Conservation (phyloP, 108 stramenopile genomes). For the Nitzschia inconspicua region DNA sequence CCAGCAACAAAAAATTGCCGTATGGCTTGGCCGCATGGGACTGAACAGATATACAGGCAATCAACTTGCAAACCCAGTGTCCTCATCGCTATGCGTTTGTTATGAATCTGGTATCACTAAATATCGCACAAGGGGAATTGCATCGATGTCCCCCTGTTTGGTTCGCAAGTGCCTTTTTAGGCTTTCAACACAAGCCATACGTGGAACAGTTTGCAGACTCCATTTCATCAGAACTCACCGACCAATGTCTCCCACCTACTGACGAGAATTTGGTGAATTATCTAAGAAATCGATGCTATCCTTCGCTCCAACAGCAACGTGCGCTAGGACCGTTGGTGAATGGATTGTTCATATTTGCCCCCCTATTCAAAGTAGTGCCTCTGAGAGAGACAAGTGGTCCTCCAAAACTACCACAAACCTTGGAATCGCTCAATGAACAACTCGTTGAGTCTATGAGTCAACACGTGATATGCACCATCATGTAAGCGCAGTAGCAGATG, state of each 20-base stretch:
- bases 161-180: constrained; percentile 20
- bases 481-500: background rate
- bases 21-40: constrained; percentile 8
- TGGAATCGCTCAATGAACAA: constrained; percentile 14
- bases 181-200: constrained; percentile 12
- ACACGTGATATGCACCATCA: constrained; percentile 16
- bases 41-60: constrained; percentile 20
- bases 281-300: constrained; percentile 17
- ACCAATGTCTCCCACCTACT: constrained; percentile 21
- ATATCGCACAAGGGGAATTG: constrained; percentile 20
- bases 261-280: constrained; percentile 11
- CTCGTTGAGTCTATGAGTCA: constrained; percentile 16
- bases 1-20: constrained; percentile 3
- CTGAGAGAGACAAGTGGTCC: background rate
- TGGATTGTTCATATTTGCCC: constrained; percentile 11
- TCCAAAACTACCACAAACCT: background rate
- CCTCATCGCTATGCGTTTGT: constrained; percentile 18
- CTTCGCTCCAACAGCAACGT: constrained; percentile 1
- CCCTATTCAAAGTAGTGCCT: constrained; percentile 18
- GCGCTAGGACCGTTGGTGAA: constrained; percentile 15
- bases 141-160: constrained; percentile 15
- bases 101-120: constrained; percentile 18
- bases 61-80: constrained; percentile 15
- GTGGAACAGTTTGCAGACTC: constrained; percentile 5
- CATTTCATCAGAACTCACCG: constrained; percentile 8